These are phyloP conservation scores for Oryza longistaminata DNA, from an alignment of 176 grass and related monocot species.

Conservation along the genomic window DNA sequence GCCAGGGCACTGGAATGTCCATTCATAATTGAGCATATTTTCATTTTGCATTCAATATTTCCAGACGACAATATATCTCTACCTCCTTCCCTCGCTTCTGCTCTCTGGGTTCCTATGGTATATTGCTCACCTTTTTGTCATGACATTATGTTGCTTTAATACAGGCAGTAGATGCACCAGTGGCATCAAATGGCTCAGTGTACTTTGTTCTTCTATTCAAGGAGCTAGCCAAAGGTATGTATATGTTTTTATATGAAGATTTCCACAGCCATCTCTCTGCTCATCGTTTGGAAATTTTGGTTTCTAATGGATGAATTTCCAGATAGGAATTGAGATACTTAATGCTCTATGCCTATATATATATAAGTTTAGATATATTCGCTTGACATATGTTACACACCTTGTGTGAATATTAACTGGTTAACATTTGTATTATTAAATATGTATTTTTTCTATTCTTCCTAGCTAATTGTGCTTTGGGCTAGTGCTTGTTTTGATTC, in stretches of 20 bases:
- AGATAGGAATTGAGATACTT: neutral
- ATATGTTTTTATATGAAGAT: constrained; percentile 11
- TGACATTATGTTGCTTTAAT: constrained; percentile 38
- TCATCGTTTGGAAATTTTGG: constrained; percentile 11
- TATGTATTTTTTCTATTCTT: constrained; percentile 11
- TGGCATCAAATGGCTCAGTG: constrained; percentile 41
- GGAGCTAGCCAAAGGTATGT: constrained; percentile 67
- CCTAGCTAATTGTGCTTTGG: constrained; percentile 43
- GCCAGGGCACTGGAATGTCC: neutral
- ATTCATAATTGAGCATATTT: constrained; percentile 10
- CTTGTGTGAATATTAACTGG: constrained; percentile 19
- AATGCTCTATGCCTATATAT: neutral
- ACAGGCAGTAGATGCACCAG: constrained; percentile 70
- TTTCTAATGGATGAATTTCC: neutral
- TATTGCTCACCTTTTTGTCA: constrained; percentile 22
- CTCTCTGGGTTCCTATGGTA: neutral
- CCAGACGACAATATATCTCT: neutral
- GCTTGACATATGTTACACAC: constrained; percentile 36
- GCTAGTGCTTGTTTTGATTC: constrained; percentile 67
- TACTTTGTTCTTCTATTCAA: constrained; percentile 65
- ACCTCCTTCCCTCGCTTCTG: neutral
- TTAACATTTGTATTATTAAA: constrained; percentile 7
- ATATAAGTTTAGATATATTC: constrained; percentile 15
- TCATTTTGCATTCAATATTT: neutral
- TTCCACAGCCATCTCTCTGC: neutral